phyloP scores from a whole-genome alignment of 2,329 filamentous ascomycete species.

The Ceratocystis albifundus region DNA sequence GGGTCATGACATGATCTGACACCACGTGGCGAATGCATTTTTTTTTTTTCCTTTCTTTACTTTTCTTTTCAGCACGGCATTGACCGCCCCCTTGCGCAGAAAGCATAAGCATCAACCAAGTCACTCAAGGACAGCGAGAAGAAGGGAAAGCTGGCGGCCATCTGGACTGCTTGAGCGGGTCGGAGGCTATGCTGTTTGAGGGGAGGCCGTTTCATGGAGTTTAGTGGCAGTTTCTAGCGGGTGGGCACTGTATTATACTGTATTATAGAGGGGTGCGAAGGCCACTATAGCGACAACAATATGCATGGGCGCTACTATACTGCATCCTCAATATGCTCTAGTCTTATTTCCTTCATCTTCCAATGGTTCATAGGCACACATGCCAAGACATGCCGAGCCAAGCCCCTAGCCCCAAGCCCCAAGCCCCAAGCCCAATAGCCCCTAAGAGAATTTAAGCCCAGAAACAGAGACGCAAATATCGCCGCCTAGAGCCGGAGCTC shows the following conservation, averaged over 20 bases:
- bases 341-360: not conserved
- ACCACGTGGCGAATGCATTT: constrained; percentile 8
- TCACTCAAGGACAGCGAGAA: not conserved
- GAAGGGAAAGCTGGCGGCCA: not conserved
- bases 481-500: not conserved
- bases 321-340: not conserved
- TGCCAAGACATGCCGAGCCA: not conserved
- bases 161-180: not conserved
- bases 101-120: not conserved
- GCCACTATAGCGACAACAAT: too few relatives aligned
- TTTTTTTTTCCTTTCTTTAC: too few relatives aligned
- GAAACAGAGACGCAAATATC: not conserved
- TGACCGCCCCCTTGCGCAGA: constrained; percentile 2
- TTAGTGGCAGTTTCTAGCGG: not conserved
- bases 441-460: not conserved
- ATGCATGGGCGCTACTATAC: not conserved
- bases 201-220: not conserved
- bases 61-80: constrained; percentile 9
- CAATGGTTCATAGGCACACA: not conserved
- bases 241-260: not conserved
- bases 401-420: not conserved
- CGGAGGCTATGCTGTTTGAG: not conserved
- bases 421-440: not conserved
- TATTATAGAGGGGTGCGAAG: not conserved
- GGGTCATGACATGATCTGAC: not conserved